Conservation (phyloP, 495 filamentous ascomycete species). For the Penicillium malachiteum region DNA sequence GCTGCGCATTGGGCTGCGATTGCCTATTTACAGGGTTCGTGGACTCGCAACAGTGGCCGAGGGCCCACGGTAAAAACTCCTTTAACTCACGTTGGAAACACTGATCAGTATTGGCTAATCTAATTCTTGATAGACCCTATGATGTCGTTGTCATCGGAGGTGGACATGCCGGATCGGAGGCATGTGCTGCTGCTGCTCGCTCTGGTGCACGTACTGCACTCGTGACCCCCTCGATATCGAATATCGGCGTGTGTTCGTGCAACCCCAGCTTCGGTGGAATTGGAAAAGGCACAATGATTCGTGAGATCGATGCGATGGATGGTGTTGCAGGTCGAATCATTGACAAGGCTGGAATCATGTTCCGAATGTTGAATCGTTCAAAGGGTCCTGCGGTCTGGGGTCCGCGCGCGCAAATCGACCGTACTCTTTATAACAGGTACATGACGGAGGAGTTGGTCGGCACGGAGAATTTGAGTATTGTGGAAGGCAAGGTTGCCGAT, state of each 20-base stretch:
- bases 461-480: slow-evolving; percentile 73
- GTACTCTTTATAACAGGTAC: slow-evolving; percentile 81
- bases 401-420: slow-evolving; percentile 93
- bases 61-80: slow-evolving; percentile 37
- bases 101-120: not conserved
- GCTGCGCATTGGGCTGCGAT: slow-evolving; percentile 30
- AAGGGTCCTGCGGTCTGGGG: slow-evolving; percentile 98
- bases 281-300: slow-evolving; percentile 95
- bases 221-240: slow-evolving; percentile 80
- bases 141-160: slow-evolving; percentile 96
- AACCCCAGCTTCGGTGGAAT: slow-evolving; percentile 98
- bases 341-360: slow-evolving; percentile 92
- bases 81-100: not conserved
- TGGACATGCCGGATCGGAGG: slow-evolving; percentile 93
- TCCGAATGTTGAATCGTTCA: slow-evolving; percentile 78
- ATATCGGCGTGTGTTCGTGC: slow-evolving; percentile 91
- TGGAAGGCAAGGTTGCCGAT: slow-evolving; percentile 89
- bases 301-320: slow-evolving; percentile 94
- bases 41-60: slow-evolving; percentile 50
- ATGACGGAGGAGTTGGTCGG: slow-evolving; percentile 83
- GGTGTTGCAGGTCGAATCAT: slow-evolving; percentile 86
- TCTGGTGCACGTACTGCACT: slow-evolving; percentile 87
- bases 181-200: slow-evolving; percentile 88
- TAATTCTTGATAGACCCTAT: slow-evolving; percentile 55
- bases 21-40: slow-evolving; percentile 22